These are phyloP conservation scores for Elasticomyces elasticus DNA, from an alignment of 495 filamentous ascomycete species.

Conservation along the genomic window DNA sequence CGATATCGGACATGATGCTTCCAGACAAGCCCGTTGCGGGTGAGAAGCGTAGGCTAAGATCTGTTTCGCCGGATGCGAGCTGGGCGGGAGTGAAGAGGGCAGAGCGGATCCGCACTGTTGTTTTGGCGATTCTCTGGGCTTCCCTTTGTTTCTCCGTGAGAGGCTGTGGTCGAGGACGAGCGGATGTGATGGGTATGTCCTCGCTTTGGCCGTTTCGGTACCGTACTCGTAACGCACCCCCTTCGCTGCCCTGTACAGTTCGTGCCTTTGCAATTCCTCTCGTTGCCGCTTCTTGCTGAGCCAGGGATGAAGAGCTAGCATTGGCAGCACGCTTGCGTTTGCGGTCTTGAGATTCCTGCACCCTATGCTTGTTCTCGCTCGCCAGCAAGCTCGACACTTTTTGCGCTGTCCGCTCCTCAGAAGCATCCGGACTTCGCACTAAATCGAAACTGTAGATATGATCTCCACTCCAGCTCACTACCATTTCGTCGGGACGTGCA, in stretches of 20 bases:
- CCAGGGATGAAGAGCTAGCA: too few relatives aligned
- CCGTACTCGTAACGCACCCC: constrained; percentile 44
- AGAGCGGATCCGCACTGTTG: constrained; percentile 47
- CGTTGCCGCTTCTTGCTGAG: constrained; percentile 31
- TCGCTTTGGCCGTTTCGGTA: constrained; percentile 56
- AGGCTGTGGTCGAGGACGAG: neutral
- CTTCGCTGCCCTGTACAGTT: constrained; percentile 23
- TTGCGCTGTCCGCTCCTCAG: constrained; percentile 25
- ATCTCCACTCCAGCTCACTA: constrained; percentile 69
- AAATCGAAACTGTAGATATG: constrained; percentile 68
- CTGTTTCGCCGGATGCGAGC: too few relatives aligned
- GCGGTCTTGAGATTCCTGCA: constrained; percentile 34
- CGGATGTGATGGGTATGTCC: constrained; percentile 35
- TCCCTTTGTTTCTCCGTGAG: constrained; percentile 40
- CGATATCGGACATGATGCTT: constrained; percentile 44
- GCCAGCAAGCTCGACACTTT: neutral
- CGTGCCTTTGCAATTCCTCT: constrained; percentile 37
- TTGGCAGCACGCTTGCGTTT: constrained; percentile 48
- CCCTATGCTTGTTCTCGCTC: constrained; percentile 12
- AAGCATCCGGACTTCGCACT: constrained; percentile 50
- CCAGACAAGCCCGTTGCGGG: constrained; percentile 41
- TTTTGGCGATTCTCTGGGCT: constrained; percentile 47
- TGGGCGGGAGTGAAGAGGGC: constrained; percentile 48
- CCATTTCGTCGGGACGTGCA: constrained; percentile 61
- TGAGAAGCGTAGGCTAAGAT: constrained; percentile 35